Evolutionary conservation across 164 flowering plant species (phyloP), one percentile per base, ranked within the genome.

Genomic region (Stephania yunnanensis): DNA sequence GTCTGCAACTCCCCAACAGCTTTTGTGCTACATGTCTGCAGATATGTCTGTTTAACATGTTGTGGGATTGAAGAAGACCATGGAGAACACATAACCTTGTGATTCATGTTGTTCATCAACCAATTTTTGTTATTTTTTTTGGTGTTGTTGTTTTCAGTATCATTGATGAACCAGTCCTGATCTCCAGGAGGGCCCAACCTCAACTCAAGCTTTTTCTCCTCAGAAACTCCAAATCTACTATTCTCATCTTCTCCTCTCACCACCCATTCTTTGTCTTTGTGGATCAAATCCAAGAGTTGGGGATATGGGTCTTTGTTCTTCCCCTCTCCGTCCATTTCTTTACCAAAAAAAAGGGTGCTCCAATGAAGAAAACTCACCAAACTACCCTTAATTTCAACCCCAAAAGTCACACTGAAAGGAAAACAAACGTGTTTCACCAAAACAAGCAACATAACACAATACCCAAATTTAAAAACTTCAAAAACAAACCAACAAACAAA

Each of bases 141-240:
- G 68, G 68, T 52, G 36, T 46, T 48, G 52, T 44, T 64, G 50
- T 36, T 77, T 50, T 10, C 69, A 52, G 22, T 66, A 1, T 65
- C 78, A 52, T 65, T 74, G 29, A 19, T 10, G 15, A 58, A 22
- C 31, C 79, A 58, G 85, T 86, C 83, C 42, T 84, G 82, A 31
- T 81, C 87, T 46, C 92, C 95, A 1, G 98, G 98, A 36, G 95
- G 94, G 71, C 87, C 98, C 44, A 94, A 87, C 82, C 90, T 91
- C 20, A 94, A 87, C 80, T 92, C 97, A 31, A 94, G 88, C 85
- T 91, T 86, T 36, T 81, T 85, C 73, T 89, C 90, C 44, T 90
- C 98, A 63, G 88, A 76, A 79, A 70, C 73, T 13, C 81, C 83
- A 77, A 77, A 75, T 65, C 76, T 61, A 2, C 30, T 72, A 48